Evolutionary conservation across 176 grass and related monocot species (phyloP).

Genomic region (Luzula sylvatica): DNA sequence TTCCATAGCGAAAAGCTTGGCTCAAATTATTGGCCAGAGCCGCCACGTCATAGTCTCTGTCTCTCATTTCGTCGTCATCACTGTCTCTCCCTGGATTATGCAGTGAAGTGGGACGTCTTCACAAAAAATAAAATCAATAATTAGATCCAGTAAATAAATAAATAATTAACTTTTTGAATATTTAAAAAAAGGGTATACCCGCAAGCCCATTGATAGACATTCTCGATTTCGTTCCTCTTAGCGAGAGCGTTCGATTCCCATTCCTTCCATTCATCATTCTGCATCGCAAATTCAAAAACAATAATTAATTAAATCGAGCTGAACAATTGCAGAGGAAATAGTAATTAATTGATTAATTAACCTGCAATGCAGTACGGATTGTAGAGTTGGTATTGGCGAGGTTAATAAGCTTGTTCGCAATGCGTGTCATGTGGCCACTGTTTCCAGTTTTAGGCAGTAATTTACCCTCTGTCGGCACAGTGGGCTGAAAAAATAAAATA

Average conservation of each 20-base stretch:
- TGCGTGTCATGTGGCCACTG: slow-evolving; percentile 83
- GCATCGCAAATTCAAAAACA: slow-evolving; percentile 21
- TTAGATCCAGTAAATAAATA: no score
- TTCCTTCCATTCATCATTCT: slow-evolving; percentile 68
- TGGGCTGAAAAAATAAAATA: slow-evolving; percentile 42
- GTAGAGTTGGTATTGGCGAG: slow-evolving; percentile 47
- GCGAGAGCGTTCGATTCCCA: slow-evolving; percentile 64
- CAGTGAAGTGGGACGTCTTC: slow-evolving; percentile 74
- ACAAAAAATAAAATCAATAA: slow-evolving; percentile 23
- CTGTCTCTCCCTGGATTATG: slow-evolving; percentile 90
- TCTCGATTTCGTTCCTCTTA: slow-evolving; percentile 73
- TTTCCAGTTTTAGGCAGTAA: slow-evolving; percentile 83
- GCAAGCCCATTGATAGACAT: slow-evolving; percentile 96
- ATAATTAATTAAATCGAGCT: slow-evolving; percentile 10
- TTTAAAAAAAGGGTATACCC: slow-evolving; percentile 28
- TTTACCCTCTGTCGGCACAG: slow-evolving; percentile 56
- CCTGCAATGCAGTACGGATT: slow-evolving; percentile 67
- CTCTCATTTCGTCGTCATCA: slow-evolving; percentile 90
- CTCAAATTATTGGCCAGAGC: slow-evolving; percentile 92
- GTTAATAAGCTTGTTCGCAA: slow-evolving; percentile 91
- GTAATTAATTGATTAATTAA: slow-evolving; percentile 20
- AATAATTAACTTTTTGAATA: neutral
- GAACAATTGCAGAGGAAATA: slow-evolving; percentile 1
- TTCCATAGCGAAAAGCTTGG: slow-evolving; percentile 86
- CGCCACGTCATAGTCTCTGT: slow-evolving; percentile 95